Evolutionary conservation across 2,329 filamentous ascomycete species (phyloP).

Genomic region (Rhinocladiella similis): DNA sequence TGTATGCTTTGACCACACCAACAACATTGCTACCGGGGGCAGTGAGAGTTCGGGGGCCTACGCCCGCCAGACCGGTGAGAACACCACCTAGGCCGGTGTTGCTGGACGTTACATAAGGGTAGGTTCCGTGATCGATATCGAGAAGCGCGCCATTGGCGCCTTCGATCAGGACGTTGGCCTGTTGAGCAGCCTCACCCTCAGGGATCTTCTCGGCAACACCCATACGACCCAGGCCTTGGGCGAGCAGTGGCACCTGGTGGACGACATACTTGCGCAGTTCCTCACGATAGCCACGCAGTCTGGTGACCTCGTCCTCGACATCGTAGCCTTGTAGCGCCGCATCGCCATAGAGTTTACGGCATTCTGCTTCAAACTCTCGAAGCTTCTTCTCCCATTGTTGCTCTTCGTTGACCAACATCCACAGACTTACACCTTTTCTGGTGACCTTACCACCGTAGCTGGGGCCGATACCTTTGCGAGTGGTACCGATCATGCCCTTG

Average conservation of each 20-base stretch:
- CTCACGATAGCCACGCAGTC: constrained; percentile 45
- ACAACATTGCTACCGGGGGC: constrained; percentile 48
- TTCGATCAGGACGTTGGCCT: constrained; percentile 61
- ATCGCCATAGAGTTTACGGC: constrained; percentile 60
- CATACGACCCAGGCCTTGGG: constrained; percentile 23
- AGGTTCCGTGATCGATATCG: constrained; percentile 56
- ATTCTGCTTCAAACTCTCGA: constrained; percentile 39
- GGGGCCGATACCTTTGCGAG: constrained; percentile 55
- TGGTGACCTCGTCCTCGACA: constrained; percentile 59
- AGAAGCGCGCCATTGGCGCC: constrained; percentile 66
- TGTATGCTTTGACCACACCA: constrained; percentile 67
- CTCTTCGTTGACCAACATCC: constrained; percentile 39
- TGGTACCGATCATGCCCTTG: constrained; percentile 48
- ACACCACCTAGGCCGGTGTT: constrained; percentile 49
- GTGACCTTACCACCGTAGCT: constrained; percentile 65
- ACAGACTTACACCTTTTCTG: constrained; percentile 60
- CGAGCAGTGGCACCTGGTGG: constrained; percentile 41
- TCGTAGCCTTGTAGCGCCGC: constrained; percentile 53
- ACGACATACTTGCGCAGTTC: constrained; percentile 52
- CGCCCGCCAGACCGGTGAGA: constrained; percentile 59
- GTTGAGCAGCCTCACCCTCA: constrained; percentile 45
- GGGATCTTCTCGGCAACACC: constrained; percentile 29
- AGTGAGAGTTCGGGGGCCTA: constrained; percentile 58
- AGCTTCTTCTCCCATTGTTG: constrained; percentile 32
- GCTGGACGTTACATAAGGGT: constrained; percentile 52